Evolutionary conservation across 345 rosid genomes (phyloP).

Genomic region (Euphorbia pulcherrima): DNA sequence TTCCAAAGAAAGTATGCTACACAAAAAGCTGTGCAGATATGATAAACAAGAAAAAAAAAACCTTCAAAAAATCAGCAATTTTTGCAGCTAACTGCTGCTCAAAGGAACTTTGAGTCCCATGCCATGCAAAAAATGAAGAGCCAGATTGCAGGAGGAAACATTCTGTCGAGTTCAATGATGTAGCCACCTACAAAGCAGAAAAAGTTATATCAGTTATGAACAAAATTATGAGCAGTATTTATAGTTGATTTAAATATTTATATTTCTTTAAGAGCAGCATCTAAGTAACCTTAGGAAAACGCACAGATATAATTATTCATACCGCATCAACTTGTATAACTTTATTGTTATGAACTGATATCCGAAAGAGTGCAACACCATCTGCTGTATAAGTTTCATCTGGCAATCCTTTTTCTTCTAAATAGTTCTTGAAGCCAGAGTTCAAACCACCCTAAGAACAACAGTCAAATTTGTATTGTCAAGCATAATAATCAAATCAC

Average conservation of each 20-base stretch:
- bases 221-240: neutral
- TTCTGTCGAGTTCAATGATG: conserved; percentile 74
- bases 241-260: neutral
- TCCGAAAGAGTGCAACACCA: conserved; percentile 68
- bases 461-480: conserved; percentile 21
- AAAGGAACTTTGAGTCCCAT: conserved; percentile 85
- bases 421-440: conserved; percentile 69
- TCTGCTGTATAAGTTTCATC: conserved; percentile 75
- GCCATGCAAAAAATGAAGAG: conserved; percentile 80
- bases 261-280: neutral
- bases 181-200: conserved; percentile 52
- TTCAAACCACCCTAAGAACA: conserved; percentile 80
- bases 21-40: neutral
- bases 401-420: conserved; percentile 55
- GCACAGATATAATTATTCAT: conserved; percentile 14
- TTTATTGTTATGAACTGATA: conserved; percentile 68
- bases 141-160: conserved; percentile 99
- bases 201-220: neutral
- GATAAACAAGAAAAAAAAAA: conserved; percentile 14
- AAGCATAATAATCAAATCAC: conserved; percentile 14
- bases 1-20: neutral
- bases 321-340: conserved; percentile 84
- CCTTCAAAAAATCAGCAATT: conserved; percentile 87
- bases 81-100: conserved; percentile 88
- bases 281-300: neutral